phyloP scores from a whole-genome alignment of 495 filamentous ascomycete species.

The Hypoxylon rickii region DNA sequence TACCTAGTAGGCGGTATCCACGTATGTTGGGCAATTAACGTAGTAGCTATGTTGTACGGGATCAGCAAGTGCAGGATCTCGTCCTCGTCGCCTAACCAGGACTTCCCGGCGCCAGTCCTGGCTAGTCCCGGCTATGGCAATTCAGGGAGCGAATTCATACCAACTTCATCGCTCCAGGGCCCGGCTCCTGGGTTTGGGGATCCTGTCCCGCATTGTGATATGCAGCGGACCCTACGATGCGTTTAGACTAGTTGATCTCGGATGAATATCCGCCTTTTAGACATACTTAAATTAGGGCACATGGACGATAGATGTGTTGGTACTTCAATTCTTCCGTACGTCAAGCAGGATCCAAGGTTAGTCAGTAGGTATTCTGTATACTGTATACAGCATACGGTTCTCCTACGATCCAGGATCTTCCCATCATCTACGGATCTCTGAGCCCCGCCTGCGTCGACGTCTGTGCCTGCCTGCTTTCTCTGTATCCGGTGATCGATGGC shows the following conservation, averaged over 20 bases:
- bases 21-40: not conserved
- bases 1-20: not conserved
- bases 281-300: too few species aligned
- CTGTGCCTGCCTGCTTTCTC: conserved; percentile 16
- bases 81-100: not conserved
- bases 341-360: not conserved
- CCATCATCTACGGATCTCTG: not conserved
- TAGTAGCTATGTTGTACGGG: not conserved
- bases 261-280: conserved; percentile 7
- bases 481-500: conserved; percentile 11
- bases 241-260: conserved; percentile 10
- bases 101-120: not conserved
- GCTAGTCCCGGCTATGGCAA: not conserved
- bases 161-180: conserved; percentile 3
- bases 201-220: conserved; percentile 14
- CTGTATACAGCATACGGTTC: not conserved
- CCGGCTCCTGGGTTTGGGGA: conserved; percentile 15
- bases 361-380: not conserved
- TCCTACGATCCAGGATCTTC: conserved; percentile 4
- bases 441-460: not conserved
- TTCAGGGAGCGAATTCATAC: not conserved
- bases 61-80: not conserved
- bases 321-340: too few species aligned
- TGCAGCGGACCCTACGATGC: conserved; percentile 2
- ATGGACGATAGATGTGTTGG: too few species aligned